These are phyloP conservation scores for Tubosaeta sp. DNA, from an alignment of 768 basidiomycete species.

Conservation along the genomic window DNA sequence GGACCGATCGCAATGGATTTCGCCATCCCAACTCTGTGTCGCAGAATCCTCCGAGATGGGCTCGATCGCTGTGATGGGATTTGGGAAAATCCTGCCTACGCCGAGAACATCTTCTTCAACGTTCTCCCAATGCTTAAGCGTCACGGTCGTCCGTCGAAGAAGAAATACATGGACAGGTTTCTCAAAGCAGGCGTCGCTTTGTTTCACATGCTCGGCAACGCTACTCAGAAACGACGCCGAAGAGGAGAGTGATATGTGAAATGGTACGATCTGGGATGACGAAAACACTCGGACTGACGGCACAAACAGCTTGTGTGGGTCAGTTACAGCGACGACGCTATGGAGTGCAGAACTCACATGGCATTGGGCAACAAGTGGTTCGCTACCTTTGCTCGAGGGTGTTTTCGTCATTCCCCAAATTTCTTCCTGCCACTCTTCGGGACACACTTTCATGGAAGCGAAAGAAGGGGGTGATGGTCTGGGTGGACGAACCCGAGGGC, in stretches of 20 bases:
- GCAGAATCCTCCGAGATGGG: conserved; percentile 25
- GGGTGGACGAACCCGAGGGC: conserved; percentile 30
- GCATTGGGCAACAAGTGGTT: conserved; percentile 22
- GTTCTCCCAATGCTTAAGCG: conserved; percentile 20
- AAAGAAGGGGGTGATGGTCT: conserved; percentile 24
- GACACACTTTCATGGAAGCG: conserved; percentile 22
- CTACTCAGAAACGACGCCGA: conserved; percentile 34
- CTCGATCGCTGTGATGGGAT: conserved; percentile 37
- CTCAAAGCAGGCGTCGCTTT: conserved; percentile 9
- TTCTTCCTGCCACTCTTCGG: conserved; percentile 33
- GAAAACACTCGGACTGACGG: conserved; percentile 58
- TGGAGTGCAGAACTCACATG: conserved; percentile 21
- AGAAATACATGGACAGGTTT: conserved; percentile 47
- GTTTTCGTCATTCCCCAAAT: conserved; percentile 25
- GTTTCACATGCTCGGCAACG: conserved; percentile 6
- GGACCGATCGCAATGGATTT: conserved; percentile 38
- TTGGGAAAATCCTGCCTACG: conserved; percentile 39
- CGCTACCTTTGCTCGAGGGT: conserved; percentile 2
- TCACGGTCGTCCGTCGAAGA: conserved; percentile 48
- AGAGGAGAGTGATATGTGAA: conserved; percentile 60
- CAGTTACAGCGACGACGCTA: neutral
- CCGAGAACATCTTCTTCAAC: conserved; percentile 37
- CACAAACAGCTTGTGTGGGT: conserved; percentile 48
- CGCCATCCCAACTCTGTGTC: conserved; percentile 61
- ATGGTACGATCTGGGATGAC: conserved; percentile 54